Base-by-base conservation (phyloP, 1,284 basidiomycete species). In the Phenoliferia sp. region DNA sequence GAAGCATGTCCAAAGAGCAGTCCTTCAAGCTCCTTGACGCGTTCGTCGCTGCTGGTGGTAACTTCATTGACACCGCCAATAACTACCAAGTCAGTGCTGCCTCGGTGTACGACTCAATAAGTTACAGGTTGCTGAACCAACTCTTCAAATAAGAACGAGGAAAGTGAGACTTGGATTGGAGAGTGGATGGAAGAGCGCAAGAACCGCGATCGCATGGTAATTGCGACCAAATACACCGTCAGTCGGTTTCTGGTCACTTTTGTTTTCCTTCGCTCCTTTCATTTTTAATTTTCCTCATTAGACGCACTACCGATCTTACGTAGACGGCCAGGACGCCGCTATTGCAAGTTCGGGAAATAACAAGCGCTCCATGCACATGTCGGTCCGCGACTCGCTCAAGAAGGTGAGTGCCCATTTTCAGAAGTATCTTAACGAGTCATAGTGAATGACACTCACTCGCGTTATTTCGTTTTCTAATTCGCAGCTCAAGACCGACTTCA, bases 111-210 rank as follows among this genome's bases (percentile, higher is more conserved):
- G n/a, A n/a, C n/a, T n/a, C n/a, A n/a, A n/a, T n/a, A n/a, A n/a
- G n/a, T n/a, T n/a, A n/a, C n/a, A n/a, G n/a, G n/a, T n/a, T n/a
- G n/a, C n/a, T n/a, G n/a, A n/a, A n/a, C n/a, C n/a, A n/a, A n/a
- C n/a, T n/a, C n/a, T n/a, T n/a, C n/a, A n/a, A n/a, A n/a, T n/a
- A n/a, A n/a, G 63, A 80, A 83, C 44, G 84, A 82, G 58, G 76
- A 80, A 2, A 83, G 82, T 3, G 86, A 87, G 70, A 74, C 77
- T 52, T 82, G 85, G 66, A 82, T 86, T 44, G 86, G 86, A 1
- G 84, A 85, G 74, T 87, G 86, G 86, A 82, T 80, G 52, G 82
- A 84, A 63, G 59, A 74, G 15, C 79, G 83, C 6, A 81, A 80
- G 0, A 84, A 82, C 48, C 81, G 85, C 10, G 84, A 87, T 70